Evolutionary conservation across 345 rosid species (phyloP), one percentile per base, ranked within the genome.

Genomic region (Geranium rotundifolium): DNA sequence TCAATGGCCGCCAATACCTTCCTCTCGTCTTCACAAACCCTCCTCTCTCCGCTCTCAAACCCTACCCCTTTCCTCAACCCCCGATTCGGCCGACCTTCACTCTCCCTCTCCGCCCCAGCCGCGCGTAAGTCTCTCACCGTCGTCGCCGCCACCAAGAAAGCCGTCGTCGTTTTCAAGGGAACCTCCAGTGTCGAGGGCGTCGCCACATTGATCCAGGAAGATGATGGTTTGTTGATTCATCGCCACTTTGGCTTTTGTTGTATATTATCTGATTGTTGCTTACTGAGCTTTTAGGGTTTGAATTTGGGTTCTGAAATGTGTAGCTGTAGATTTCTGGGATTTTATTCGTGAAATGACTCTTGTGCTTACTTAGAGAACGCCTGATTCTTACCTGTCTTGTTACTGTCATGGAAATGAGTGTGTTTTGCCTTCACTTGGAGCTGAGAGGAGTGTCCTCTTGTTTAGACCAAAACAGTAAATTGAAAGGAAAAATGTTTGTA

Each of bases 121-220:
- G 34, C 75, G 14, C 54, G 77, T 50, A 84, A 74, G 76, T 55
- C 90, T 0, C 72, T 84, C 52, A 69, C 82, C 1, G 78, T 92
- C 20, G 74, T 81, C 9, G 87, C 90, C 57, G 86, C 82, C 59
- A 54, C 85, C 39, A 89, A 90, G 74, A 89, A 93, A 63, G 97
- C 95, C 16, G 96, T 93, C 0, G 97, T 91, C 7, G 97, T 90
- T n/a, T 85, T 93, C 50, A 89, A 79, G 73, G 97, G 99, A 10
- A 75, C 50, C 57, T 89, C 98, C 61, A 60, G 61, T 52, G 99
- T 86, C 17, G 87, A 93, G 82, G 99, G 99, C 68, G 95, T 90
- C 60, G 86, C 81, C 71, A 82, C 85, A 57, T 73, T 93, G 84
- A 73, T 83, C 39, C 99, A 93, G 70, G 96, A 84, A 4, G 84